Base-by-base conservation (phyloP, 2,329 filamentous ascomycete genomes). In the Penicillium fuscoglaucum region DNA sequence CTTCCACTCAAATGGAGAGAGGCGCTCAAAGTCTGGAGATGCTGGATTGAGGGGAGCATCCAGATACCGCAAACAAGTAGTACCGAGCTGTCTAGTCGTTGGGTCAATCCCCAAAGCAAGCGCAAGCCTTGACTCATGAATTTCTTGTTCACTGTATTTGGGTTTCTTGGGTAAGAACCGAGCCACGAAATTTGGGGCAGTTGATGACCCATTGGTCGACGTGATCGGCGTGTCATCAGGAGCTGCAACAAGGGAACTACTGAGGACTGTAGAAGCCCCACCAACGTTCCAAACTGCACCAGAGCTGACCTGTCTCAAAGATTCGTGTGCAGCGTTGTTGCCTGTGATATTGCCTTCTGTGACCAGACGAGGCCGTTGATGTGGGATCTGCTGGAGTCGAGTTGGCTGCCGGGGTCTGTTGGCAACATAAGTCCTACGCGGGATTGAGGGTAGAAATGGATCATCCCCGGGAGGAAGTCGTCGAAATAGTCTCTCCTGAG, bases 91-190 rank as follows among this genome's bases (percentile, higher is more conserved):
- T 61, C 85, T 85, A 28, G 83, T 80, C 31, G 84, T 80, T 46
- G 85, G 86, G 70, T 96, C 87, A 60, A 98, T 82, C n/a, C 90
- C 84, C 52, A 98, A 80, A 3, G 95, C 95, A 17, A 88, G 79
- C 9, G 93, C 92, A 55, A 99, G 77, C 29, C 91, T 86, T 41
- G 84, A 83, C 67, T 90, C 85, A 69, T 96, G 90, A 52, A 84
- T 86, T 57, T 88, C 84, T 13, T 82, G 77, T 41, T 91, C 85
- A 39, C 90, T 85, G 39, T 84, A 81, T 1, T 79, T 74, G 37
- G 80, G 79, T 24, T 72, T 70, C 52, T 75, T 77, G 40, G 80
- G 77, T 35, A 84, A 71, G 67, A 87, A 89, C 52, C 78, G 79
- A 46, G 83, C 85, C 33, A 76, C 80, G 70, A 84, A 84, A 65